phyloP scores from a whole-genome alignment of 306 rosid genomes.

The Fragaria vesca region DNA sequence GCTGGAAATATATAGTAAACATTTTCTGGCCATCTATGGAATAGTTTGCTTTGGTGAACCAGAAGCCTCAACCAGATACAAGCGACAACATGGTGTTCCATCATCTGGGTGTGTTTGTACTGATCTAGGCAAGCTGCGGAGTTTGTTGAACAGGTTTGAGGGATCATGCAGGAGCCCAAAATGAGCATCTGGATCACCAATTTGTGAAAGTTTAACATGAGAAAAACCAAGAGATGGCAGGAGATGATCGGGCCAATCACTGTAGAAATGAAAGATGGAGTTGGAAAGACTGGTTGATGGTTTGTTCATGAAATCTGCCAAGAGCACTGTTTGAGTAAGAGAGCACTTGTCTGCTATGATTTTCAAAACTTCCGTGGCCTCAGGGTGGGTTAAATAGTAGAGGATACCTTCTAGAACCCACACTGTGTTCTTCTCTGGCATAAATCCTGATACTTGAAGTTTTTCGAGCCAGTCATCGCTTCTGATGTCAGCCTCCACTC shows the following conservation, averaged over 20 bases:
- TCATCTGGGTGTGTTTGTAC: constrained; percentile 78
- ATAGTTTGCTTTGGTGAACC: constrained; percentile 66
- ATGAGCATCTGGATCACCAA: constrained; percentile 97
- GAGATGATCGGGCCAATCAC: constrained; percentile 98
- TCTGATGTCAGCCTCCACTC: constrained; percentile 89
- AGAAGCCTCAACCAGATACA: constrained; percentile 88
- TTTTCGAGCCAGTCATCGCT: constrained; percentile 78
- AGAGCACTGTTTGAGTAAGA: constrained; percentile 62
- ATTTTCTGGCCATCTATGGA: constrained; percentile 27
- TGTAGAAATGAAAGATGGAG: constrained; percentile 80
- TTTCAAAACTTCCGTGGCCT: constrained; percentile 76
- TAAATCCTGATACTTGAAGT: constrained; percentile 77
- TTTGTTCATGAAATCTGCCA: constrained; percentile 97
- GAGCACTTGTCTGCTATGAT: constrained; percentile 72
- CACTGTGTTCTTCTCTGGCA: constrained; percentile 77
- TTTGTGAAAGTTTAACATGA: constrained; percentile 78
- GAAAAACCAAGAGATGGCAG: constrained; percentile 87
- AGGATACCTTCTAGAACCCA: constrained; percentile 93
- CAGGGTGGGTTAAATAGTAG: constrained; percentile 71
- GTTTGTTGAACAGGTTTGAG: constrained; percentile 79
- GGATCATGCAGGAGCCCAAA: constrained; percentile 83
- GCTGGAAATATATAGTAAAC: constrained; percentile 47
- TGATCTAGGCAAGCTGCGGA: constrained; percentile 84
- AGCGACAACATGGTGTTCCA: constrained; percentile 87
- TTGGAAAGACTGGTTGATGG: constrained; percentile 71